Evolutionary conservation across 2,329 filamentous ascomycete genomes (phyloP), one percentile per base, ranked within the genome.

Genomic region (Curvularia lunata): DNA sequence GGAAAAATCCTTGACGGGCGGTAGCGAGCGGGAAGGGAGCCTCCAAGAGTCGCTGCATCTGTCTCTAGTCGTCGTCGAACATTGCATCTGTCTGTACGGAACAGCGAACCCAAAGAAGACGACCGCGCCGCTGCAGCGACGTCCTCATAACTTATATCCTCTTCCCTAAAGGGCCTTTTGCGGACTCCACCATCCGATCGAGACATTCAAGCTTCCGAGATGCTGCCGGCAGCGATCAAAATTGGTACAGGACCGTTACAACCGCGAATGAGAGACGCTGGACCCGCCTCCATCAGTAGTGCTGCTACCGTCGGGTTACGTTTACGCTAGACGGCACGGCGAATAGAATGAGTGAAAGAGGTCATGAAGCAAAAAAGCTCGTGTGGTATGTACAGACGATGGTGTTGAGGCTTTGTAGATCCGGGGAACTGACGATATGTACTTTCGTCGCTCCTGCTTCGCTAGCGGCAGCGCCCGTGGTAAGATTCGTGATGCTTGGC

Each of bases 121-220:
- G 27, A 30, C 40, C 48, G 48, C 28, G 48, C 48, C 42, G 32
- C 43, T 52, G 52, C 59, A 59, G 67, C 63, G 63, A 64, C 64
- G 50, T 56, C 58, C 19, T 59, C 42, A 45, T 58, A 56, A 63
- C 61, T 70, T 74, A 74, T 71, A 73, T 70, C 58, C 61, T 59
- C 52, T 54, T 50, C 48, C 23, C 37, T 64, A 70, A 75, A 74
- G 74, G 72, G 67, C 72, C 72, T 72, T 75, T 66, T 74, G 57
- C 71, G 68, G 71, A 64, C 65, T 62, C 64, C 58, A 58, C 63
- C 51, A 51, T 54, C 55, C 62, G 57, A 61, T 56, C 49, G 52
- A 55, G 54, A 48, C 50, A 43, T 48, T 52, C 52, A 60, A 58
- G 52, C 50, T 60, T 64, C 68, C 71, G 69, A 71, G 61, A 65